These are phyloP conservation scores for Zymoseptoria passerinii DNA, from an alignment of 2,329 filamentous ascomycete genomes.

Conservation along the genomic window DNA sequence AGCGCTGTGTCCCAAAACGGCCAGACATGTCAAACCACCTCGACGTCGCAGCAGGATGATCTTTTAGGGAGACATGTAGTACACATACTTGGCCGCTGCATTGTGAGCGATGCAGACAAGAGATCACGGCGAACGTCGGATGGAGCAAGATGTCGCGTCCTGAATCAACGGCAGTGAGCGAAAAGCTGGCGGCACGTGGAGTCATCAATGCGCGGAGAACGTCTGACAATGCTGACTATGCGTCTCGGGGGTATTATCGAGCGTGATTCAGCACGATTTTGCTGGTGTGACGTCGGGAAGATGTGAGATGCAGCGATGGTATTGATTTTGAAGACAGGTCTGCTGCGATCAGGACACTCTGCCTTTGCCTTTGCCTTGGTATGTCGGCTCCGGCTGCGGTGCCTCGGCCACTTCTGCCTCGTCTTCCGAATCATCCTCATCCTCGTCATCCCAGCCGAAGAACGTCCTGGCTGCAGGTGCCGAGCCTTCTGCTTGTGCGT, in stretches of 20 bases:
- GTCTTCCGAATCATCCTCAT: constrained; percentile 41
- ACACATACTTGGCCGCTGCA: too few relatives aligned
- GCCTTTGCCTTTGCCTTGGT: constrained; percentile 40
- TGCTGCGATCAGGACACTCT: constrained; percentile 12
- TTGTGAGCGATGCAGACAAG: too few relatives aligned
- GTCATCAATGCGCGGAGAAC: neutral
- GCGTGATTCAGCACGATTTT: neutral
- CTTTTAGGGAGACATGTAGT: too few relatives aligned
- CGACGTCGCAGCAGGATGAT: too few relatives aligned
- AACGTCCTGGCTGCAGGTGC: constrained; percentile 43
- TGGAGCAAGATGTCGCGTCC: too few relatives aligned
- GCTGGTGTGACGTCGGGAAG: neutral
- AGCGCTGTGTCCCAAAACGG: too few relatives aligned
- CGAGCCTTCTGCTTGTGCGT: constrained; percentile 31
- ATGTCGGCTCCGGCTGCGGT: constrained; percentile 2
- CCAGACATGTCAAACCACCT: too few relatives aligned
- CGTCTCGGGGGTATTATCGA: neutral
- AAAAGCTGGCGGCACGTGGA: neutral
- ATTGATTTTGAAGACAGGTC: neutral
- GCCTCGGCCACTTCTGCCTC: constrained; percentile 35
- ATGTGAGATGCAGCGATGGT: neutral
- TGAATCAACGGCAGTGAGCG: neutral
- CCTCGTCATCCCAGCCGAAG: constrained; percentile 72
- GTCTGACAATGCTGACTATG: neutral
- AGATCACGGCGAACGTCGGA: too few relatives aligned